Conservation (phyloP, 176 grass and related monocot species). For the Aechmea fasciata region DNA sequence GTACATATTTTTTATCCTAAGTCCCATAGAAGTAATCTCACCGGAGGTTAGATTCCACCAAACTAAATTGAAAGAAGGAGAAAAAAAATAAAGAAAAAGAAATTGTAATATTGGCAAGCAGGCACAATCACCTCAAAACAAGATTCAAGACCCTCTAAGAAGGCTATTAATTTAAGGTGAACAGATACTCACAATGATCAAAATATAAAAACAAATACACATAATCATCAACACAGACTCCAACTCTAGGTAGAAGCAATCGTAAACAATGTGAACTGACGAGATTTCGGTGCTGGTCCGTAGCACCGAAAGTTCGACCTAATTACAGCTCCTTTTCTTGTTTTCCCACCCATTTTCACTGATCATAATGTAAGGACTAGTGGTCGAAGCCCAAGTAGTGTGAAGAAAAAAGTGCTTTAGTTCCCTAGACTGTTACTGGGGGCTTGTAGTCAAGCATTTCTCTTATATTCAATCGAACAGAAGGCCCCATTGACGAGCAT, state of each 20-base stretch:
- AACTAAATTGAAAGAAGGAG: too few relatives aligned
- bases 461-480: constrained; percentile 80
- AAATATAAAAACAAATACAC: constrained; percentile 1
- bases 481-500: constrained; percentile 98
- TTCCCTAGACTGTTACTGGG: neutral
- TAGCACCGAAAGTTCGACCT: too few relatives aligned
- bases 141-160: too few relatives aligned
- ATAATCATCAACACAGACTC: neutral
- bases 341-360: too few relatives aligned
- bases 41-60: too few relatives aligned
- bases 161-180: too few relatives aligned
- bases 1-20: too few relatives aligned
- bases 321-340: too few relatives aligned
- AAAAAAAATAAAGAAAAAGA: neutral
- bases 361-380: too few relatives aligned
- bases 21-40: too few relatives aligned
- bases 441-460: constrained; percentile 68
- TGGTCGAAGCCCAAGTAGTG: too few relatives aligned
- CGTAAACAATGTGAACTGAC: neutral
- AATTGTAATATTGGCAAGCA: neutral
- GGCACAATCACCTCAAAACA: neutral
- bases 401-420: neutral
- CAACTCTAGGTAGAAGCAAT: neutral
- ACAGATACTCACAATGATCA: neutral
- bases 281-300: too few relatives aligned